Evolutionary conservation across 2,329 filamentous ascomycete genomes (phyloP), one percentile per base, ranked within the genome.

Genomic region (Remersonia thermophila): DNA sequence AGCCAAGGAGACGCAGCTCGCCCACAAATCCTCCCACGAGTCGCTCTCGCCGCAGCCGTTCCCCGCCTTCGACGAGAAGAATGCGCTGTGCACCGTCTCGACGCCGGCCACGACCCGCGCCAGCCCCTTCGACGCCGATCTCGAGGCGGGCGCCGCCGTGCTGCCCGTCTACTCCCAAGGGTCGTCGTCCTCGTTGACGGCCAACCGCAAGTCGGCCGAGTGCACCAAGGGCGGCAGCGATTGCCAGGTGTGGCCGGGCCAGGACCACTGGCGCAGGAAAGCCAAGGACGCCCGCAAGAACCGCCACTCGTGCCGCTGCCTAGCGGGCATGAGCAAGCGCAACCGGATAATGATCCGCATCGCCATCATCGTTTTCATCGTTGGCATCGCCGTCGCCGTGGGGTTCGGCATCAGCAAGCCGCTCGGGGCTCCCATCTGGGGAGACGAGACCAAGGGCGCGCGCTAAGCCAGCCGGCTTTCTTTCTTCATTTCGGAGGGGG

Each of bases 391-490:
- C 3, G 45, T 51, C 4, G 49, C 51, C 11, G 47, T 78, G 15
- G 73, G 73, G 15, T 62, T 78, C 31, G 73, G 73, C 33, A 61
- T 78, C 46, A 76, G 71, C 61, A 77, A 72, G 54, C 65, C 71
- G 3, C 59, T 77, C 1, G 66, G 68, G 10, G 72, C 72, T n/a
- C 62, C 64, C 12, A 71, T 77, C 45, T 77, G 72, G 72, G 55
- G 59, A 31, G 47, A 41, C 41, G 43, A 48, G 35, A 47, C 41
- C 12, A 43, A 50, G 30, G 47, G 45, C 17, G 17, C 18, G 16
- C 14, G 18, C 7, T 8, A 4, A 16, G 17, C 27, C 5, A 23
- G 5, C 20, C 20, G 20, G 17, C 15, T 16, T 13, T 10, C 29
- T 15, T 11, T 18, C 7, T 23, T 12, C 20, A 20, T 27, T 34